Evolutionary conservation across 2,329 filamentous ascomycete species (phyloP).

Genomic region (Neurospora sp.): DNA sequence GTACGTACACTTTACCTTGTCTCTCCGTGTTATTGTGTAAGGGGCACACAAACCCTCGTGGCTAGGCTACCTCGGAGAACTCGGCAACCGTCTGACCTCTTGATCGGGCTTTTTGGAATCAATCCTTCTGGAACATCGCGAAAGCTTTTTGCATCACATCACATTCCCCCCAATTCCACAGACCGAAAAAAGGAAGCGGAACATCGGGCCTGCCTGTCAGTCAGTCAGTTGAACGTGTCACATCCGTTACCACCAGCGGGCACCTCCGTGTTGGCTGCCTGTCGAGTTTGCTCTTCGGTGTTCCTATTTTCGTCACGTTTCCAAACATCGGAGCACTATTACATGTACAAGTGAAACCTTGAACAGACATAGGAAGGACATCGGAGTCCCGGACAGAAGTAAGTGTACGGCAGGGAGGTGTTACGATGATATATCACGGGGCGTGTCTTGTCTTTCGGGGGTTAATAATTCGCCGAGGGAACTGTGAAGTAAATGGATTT

Average conservation of each 20-base stretch:
- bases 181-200: background rate
- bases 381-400: background rate
- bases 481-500: rapidly evolving
- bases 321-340: background rate
- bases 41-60: background rate
- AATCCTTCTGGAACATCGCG: background rate
- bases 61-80: background rate
- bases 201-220: background rate
- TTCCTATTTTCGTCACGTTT: background rate
- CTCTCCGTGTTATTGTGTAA: too few relatives aligned
- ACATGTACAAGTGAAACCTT: background rate
- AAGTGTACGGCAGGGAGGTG: background rate
- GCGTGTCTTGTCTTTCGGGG: background rate
- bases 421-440: background rate
- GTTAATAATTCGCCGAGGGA: background rate
- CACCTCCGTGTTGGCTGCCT: background rate
- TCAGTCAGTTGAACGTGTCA: background rate
- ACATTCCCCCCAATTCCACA: too few relatives aligned
- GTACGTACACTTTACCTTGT: background rate
- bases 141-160: background rate
- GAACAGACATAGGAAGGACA: background rate
- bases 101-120: background rate
- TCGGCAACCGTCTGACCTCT: background rate
- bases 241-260: background rate
- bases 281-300: background rate